A percentile compares a stretch with the other conserved stretches of the same genome.
Evolutionary conservation across 768 basidiomycete genomes (phyloP).

Genomic region (Mycena chlorophos): DNA sequence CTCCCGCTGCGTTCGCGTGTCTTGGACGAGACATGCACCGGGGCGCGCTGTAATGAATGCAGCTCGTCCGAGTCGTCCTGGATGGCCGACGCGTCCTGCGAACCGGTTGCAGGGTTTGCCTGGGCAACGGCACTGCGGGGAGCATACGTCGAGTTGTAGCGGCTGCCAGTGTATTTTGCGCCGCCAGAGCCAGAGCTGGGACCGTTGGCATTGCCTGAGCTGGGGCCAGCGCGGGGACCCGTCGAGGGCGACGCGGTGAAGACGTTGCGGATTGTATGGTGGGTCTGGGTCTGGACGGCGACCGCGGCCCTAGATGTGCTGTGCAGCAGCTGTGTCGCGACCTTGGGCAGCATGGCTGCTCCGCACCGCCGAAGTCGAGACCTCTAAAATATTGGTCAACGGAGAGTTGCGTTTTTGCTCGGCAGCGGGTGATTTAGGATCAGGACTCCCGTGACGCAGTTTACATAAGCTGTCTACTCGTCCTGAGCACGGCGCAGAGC

Average conservation of each 20-base stretch:
- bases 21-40: slow-evolving; percentile 27
- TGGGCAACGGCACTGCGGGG: slow-evolving; percentile 68
- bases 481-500: slow-evolving; percentile 43
- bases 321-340: slow-evolving; percentile 75
- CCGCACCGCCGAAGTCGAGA: neutral
- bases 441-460: neutral
- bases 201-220: slow-evolving; percentile 50
- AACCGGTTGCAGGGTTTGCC: slow-evolving; percentile 55
- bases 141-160: slow-evolving; percentile 66
- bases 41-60: slow-evolving; percentile 28
- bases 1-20: slow-evolving; percentile 60
- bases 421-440: neutral
- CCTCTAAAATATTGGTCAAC: neutral
- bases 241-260: slow-evolving; percentile 52
- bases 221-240: slow-evolving; percentile 44
- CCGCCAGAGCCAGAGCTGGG: slow-evolving; percentile 69
- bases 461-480: too few relatives aligned
- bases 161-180: slow-evolving; percentile 71
- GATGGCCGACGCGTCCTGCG: slow-evolving; percentile 50
- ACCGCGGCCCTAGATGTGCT: slow-evolving; percentile 76
- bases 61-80: slow-evolving; percentile 63
- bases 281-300: slow-evolving; percentile 70
- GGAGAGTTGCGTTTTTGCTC: neutral
- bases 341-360: slow-evolving; percentile 73
- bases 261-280: slow-evolving; percentile 74